These are phyloP conservation scores for Claviceps monticola DNA, from an alignment of 2,329 filamentous ascomycete genomes.

Conservation along the genomic window DNA sequence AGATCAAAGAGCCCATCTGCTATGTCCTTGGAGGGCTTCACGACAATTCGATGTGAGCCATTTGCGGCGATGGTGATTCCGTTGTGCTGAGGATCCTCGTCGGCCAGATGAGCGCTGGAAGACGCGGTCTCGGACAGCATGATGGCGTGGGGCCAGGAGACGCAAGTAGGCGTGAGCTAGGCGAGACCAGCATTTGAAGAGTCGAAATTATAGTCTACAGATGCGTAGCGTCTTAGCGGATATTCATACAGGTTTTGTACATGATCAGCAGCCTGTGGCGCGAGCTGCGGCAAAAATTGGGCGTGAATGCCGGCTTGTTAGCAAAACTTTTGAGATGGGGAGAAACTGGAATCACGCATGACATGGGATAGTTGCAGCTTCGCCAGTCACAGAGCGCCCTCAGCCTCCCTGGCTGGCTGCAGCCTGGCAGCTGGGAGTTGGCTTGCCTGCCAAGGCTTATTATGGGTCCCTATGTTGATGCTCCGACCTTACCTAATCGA, in stretches of 20 bases:
- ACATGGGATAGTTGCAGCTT: constrained; percentile 4
- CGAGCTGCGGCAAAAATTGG: constrained; percentile 30
- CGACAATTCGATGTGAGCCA: constrained; percentile 8
- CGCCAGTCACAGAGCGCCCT: neutral
- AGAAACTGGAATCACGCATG: constrained; percentile 14
- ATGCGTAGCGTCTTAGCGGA: constrained; percentile 31
- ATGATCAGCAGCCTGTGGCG: constrained; percentile 38
- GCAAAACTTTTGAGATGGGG: constrained; percentile 34
- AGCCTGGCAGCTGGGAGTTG: neutral
- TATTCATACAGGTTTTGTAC: constrained; percentile 35
- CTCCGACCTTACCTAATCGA: neutral
- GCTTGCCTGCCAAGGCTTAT: neutral
- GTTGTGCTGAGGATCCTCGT: constrained; percentile 15
- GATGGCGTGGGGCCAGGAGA: constrained; percentile 28
- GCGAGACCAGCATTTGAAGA: constrained; percentile 43
- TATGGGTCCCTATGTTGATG: neutral
- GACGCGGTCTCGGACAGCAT: constrained; percentile 50
- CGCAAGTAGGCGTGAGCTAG: constrained; percentile 36
- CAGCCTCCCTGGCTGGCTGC: neutral
- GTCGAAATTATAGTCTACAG: constrained; percentile 41
- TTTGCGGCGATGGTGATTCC: constrained; percentile 14
- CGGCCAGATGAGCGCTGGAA: constrained; percentile 27
- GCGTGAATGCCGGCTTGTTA: constrained; percentile 29
- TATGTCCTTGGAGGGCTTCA: constrained; percentile 9
- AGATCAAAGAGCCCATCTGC: constrained; percentile 6